A percentile compares a stretch with the other conserved stretches of the same genome.
These are phyloP conservation scores for grape (Vitis vinifera) DNA, from an alignment of 164 flowering plant species.

Conservation along the genomic window ASM3070453v1 NC_081818.1:12551001-12551500, in stretches of 20 bases:
- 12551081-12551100: background rate
- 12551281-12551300: no score
- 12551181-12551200: slow-evolving; percentile 63
- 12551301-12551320: no score
- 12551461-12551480: no score
- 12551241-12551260: slow-evolving; percentile 49
- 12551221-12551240: slow-evolving; percentile 59
- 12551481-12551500: no score
- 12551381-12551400: background rate
- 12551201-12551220: slow-evolving; percentile 57
- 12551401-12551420: background rate
- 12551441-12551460: no score
- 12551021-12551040: slow-evolving; percentile 55
- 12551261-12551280: background rate
- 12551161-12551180: background rate
- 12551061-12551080: slow-evolving; percentile 40
- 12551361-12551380: background rate
- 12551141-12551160: background rate
- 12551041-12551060: slow-evolving; percentile 53
- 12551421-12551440: no score
- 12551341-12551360: no score
- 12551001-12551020: slow-evolving; percentile 45
- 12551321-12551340: no score
- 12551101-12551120: background rate
- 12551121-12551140: background rate